Base-by-base conservation (phyloP, 2,329 filamentous ascomycete genomes). In the Trichothecium sympodiale region DNA sequence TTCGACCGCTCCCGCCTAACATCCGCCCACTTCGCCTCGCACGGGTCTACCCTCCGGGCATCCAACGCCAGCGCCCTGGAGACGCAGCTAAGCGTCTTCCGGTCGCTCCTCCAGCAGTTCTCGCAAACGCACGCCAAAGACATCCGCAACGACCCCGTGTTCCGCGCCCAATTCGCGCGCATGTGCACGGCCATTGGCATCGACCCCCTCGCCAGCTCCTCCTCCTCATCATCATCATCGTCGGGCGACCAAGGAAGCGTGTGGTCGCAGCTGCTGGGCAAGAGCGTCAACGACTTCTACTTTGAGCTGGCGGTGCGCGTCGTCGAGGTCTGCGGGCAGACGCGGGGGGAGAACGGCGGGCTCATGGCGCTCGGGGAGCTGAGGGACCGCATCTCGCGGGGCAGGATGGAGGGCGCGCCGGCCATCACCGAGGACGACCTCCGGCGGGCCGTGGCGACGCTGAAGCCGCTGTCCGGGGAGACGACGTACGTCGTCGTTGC, bases 131-230 rank as follows among this genome's bases (percentile, higher is more conserved):
- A 98, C 69, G 84, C 83, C 47, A 87, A 88, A 54, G 91, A 94
- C 51, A 98, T 98, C 41, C 88, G 89, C 43, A 94, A 87, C 3
- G 88, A 96, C 56, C 91, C 91, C 5, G 81, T 77, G 8, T 98
- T 98, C 60, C 85, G 91, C 41, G 87, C 89, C 25, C 89, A 98
- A 60, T 98, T 98, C 54, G 89, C 91, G 3, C 86, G 89, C 56
- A 98, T 98, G 91, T 98, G 91, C 63, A 78, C 87, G 51, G 87
- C 88, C 43, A 95, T 98, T 46, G 91, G 91, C 33, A 87, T 98
- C 10, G 91, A 98, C 57, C 93, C 91, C 3, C 69, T 98, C 14
- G 86, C 87, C 20, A 56, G 55, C 42, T 62, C 55, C 56, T 51
- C 48, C 33, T 45, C 44, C 18, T 31, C 8, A 5, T 37, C 32